phyloP scores from a whole-genome alignment of 306 rosid species.

The Prunus mira region DNA sequence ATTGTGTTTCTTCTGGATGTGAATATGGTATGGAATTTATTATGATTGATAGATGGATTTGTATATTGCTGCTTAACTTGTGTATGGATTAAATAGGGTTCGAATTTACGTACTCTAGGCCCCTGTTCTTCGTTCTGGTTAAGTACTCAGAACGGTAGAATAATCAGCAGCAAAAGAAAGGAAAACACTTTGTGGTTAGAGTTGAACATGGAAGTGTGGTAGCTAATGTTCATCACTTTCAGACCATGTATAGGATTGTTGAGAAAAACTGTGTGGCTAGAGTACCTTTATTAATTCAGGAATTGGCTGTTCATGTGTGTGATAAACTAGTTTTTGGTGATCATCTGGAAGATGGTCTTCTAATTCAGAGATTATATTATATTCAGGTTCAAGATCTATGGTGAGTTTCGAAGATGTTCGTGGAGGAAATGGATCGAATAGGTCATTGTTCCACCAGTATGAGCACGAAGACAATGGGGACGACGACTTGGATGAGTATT shows the following conservation, averaged over 20 bases:
- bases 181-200: not conserved
- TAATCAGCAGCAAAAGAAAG: not conserved
- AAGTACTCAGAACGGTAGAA: not conserved
- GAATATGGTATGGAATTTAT: not conserved
- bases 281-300: not conserved
- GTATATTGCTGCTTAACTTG: not conserved
- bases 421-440: slow-evolving; percentile 40
- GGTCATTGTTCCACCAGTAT: slow-evolving; percentile 34
- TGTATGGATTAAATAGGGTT: not conserved
- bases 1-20: no score
- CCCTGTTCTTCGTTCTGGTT: not conserved
- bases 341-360: not conserved
- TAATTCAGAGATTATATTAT: not conserved
- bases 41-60: not conserved
- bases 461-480: slow-evolving; percentile 58
- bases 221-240: not conserved
- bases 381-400: slow-evolving; percentile 68
- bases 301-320: not conserved
- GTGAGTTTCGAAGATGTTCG: slow-evolving; percentile 64
- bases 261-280: not conserved
- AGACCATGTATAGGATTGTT: not conserved
- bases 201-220: not conserved
- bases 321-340: not conserved
- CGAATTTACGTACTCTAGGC: not conserved
- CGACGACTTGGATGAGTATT: slow-evolving; percentile 57